Conservation (phyloP, 2,329 filamentous ascomycete species). For the Phyllosticta paracitricarpa region DNA sequence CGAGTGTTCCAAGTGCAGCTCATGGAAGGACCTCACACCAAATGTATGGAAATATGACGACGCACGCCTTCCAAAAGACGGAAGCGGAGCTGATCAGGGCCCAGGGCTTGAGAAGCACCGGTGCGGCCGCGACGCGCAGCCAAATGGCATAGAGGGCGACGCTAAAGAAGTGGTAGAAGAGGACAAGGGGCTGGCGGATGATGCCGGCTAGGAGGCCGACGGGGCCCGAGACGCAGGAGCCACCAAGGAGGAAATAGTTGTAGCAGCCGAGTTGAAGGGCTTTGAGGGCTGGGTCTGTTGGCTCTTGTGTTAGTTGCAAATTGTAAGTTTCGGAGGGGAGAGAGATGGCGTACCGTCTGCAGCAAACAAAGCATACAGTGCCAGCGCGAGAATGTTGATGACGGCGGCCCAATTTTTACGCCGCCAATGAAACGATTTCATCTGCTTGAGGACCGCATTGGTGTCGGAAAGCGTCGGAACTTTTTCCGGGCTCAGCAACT, state of each 20-base stretch:
- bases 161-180: constrained; percentile 89
- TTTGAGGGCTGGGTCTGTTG: constrained; percentile 55
- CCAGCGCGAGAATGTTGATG: constrained; percentile 96
- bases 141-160: constrained; percentile 85
- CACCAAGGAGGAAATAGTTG: constrained; percentile 71
- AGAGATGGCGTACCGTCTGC: constrained; percentile 49
- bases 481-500: constrained; percentile 58
- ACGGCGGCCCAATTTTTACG: constrained; percentile 75
- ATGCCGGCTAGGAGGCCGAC: constrained; percentile 74
- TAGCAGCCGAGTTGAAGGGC: constrained; percentile 87
- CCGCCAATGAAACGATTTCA: constrained; percentile 74
- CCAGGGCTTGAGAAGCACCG: constrained; percentile 28
- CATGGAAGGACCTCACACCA: constrained; percentile 50
- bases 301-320: neutral
- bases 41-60: constrained; percentile 76
- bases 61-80: constrained; percentile 70
- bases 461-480: constrained; percentile 63
- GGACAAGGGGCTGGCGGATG: constrained; percentile 62
- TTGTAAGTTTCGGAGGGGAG: neutral
- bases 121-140: constrained; percentile 46
- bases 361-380: constrained; percentile 83
- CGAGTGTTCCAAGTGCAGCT: neutral
- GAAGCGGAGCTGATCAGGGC: constrained; percentile 55
- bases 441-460: constrained; percentile 53
- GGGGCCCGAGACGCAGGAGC: constrained; percentile 65